Conservation (phyloP, 164 flowering plant genomes). For the Liriodendron chinense region DNA sequence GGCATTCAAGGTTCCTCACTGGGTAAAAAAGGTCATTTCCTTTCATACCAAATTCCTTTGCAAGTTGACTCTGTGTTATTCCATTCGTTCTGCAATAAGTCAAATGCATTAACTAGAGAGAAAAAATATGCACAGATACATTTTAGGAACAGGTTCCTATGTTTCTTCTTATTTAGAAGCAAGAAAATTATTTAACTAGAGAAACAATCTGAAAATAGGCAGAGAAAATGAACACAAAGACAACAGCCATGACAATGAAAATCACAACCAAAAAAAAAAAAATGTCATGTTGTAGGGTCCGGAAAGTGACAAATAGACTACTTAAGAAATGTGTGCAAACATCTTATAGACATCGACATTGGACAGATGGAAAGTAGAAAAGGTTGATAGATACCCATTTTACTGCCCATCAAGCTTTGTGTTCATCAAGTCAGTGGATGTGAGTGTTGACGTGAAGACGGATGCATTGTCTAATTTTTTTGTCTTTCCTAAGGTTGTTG, state of each 20-base stretch:
- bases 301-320: no score
- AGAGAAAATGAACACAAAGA: not conserved
- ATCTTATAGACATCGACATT: no score
- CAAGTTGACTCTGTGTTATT: constrained; percentile 75
- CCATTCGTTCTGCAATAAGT: constrained; percentile 60
- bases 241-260: not conserved
- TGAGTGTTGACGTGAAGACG: no score
- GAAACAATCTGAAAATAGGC: not conserved
- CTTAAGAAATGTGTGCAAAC: no score
- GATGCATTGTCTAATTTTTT: no score
- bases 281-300: no score
- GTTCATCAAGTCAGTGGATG: no score
- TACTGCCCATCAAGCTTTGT: no score
- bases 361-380: no score
- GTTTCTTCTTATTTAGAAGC: not conserved
- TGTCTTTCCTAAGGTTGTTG: no score
- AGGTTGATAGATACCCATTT: not conserved
- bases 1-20: constrained; percentile 66
- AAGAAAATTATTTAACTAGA: not conserved
- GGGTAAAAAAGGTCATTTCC: constrained; percentile 71
- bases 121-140: not conserved
- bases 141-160: not conserved
- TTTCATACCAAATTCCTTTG: constrained; percentile 61
- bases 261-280: no score
- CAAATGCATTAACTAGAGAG: constrained; percentile 3